Evolutionary conservation across 169 alveolate genomes (phyloP), one percentile per base, ranked within the genome.

Genomic region (Babesia bigemina): DNA sequence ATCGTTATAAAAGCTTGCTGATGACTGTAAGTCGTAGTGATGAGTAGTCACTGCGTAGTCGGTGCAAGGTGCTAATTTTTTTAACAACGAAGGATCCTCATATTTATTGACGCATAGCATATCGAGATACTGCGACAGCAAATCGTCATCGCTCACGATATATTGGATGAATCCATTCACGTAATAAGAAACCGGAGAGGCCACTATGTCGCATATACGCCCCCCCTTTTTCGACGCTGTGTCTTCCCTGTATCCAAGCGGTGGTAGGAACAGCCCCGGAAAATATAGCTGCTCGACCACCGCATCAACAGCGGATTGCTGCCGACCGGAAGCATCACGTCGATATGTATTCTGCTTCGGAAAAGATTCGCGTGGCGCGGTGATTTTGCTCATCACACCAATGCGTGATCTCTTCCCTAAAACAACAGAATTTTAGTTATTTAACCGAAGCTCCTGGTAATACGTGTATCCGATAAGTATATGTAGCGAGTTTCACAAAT

Each of bases 211-310:
- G 42, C 60, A 57, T 45, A 76, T 48, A 9, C 49, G 36, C 11
- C 11, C 28, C 22, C 66, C 33, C 42, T 39, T 76, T 21, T 66
- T 24, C 17, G 36, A n/a, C 16, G 44, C 53, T n/a, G 28, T 55
- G 26, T 48, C 55, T 44, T 76, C 86, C 49, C 26, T 11, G 62
- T 66, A 36, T 16, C 86, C 86, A 12, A 76, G 42, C n/a, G 86
- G 86, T 19, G 66, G 66, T 13, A 58, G 49, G 17, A 14, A 1
- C 21, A 8, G 26, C 45, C 26, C 66, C 11, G 66, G 66, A 10
- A 58, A 58, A 47, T 26, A 28, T 1, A 58, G n/a, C 66, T 58
- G 66, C 49, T 58, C 66, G 26, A 42, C n/a, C 11, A 8, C 66
- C 50, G 66, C 26, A 42, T 58, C 49, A 8, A 22, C 26, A 8